Evolutionary conservation across 2,329 filamentous ascomycete species (phyloP), one percentile per base, ranked within the genome.

Genomic region (Sclerotinia spermophila): DNA sequence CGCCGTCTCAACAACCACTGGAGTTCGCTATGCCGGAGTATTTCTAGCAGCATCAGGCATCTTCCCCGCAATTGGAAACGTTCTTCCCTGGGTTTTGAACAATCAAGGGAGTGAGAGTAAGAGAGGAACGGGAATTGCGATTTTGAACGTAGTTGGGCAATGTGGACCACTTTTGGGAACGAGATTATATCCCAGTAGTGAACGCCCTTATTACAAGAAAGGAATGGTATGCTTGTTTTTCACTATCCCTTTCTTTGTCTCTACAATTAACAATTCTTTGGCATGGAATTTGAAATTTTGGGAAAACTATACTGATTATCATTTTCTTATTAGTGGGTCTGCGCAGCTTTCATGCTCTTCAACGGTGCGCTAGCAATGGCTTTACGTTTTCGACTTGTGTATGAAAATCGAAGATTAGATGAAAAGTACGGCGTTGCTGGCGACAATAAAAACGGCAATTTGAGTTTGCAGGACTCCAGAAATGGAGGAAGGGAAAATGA

Each of bases 41-140:
- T 86, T 83, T 70, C 75, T 86, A 76, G 87, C 87, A 8, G 86
- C 88, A 0, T 83, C 83, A 2, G 88, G 89, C 15, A 86, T 93
- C 33, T 90, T 93, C 60, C 87, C 90, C 0, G 86, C 86, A 75
- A 88, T 93, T 55, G 87, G 88, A 6, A 91, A 92, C 73, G 89
- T 91, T 13, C 85, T 93, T 51, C 90, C 90, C 0, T 91, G 90
- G 79, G 89, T 91, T 2, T 79, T 90, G 5, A 89, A 92, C 78
- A 92, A 92, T 77, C 89, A 92, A 78, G 89, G 89, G 17, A 87
- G 83, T 58, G 89, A 91, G 76, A 90, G 88, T 5, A 88, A 90
- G 65, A 85, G 90, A 5, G 90, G 90, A 4, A 86, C 86, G 1
- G 85, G 85, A 5, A 89, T 92, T 68, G 87, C 89, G 15, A 84